Base-by-base conservation (phyloP, 805 yeast genomes). In the Yarrowia divulgata region DNA sequence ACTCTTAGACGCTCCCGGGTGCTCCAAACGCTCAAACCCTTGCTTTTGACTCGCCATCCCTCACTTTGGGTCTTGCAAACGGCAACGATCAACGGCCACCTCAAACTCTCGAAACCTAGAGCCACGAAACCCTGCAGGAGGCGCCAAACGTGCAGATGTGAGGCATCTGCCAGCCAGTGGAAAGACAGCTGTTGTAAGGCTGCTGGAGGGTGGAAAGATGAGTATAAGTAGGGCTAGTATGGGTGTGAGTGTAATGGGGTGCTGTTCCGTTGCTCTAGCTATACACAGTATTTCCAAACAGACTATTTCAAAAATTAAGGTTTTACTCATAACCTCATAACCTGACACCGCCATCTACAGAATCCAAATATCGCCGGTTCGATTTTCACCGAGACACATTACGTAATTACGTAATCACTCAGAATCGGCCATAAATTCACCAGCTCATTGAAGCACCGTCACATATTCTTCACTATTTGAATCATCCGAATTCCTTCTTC, bases 61-160 rank as follows among this genome's bases (percentile, higher is more conserved):
- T 48, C 52, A 48, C 54, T 49, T 32, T 32, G 14, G 32, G 29
- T 6, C 50, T 46, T n/a, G 35, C 35, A 48, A 23, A 23, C 10
- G 52, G 52, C 35, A 48, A 48, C 1, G 52, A 48, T 48, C 52
- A 14, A 48, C 52, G 18, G 35, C 18, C 2, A 8, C 6, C 50
- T 23, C n/a, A 13, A 29, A 29, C 18, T 23, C 52, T 48, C 34
- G 18, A 18, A 50, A 35, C 43, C 32, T 34, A 52, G 19, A 8
- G 29, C 29, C 29, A 23, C 29, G 29, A 8, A 35, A 2, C 58
- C 58, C 58, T 52, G 58, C 58, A 52, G 58, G 58, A 52, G 58
- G 19, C 62, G 48, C 35, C 48, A 16, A 37, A 23, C 29, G 29
- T 57, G 45, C 63, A 23, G 32, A 23, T 49, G 32, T 14, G n/a